Base-by-base conservation (phyloP, 2,329 filamentous ascomycete species). In the Stenocarpella maydis region DNA sequence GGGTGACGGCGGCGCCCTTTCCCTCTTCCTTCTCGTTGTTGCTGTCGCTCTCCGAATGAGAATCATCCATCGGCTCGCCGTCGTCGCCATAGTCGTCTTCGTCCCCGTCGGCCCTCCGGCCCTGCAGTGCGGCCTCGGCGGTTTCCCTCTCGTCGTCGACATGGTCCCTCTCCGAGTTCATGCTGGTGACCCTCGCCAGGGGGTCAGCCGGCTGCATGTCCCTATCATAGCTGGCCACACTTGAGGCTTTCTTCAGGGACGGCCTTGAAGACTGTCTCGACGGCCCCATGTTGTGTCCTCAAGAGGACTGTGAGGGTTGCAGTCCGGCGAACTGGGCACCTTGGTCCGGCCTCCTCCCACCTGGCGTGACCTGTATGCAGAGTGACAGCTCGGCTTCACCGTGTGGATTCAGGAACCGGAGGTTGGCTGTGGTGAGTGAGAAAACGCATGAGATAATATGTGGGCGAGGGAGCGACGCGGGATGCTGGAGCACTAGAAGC, bases 1-100 rank as follows among this genome's bases (percentile, higher is more conserved):
- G 76, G 68, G 74, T 74, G 31, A 72, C 75, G 14, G 70, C 75
- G 47, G 77, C 67, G 21, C 71, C 73, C 31, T 76, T 68, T 73
- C 37, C 63, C 50, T 31, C 67, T 31, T 67, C 69, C 28, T 71
- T 74, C 39, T 74, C 65, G 24, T 68, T 73, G 45, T 74, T 65
- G 47, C 55, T 69, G 28, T 65, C 68, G 7, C 61, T 65, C 15
- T 73, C 71, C 28, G 70, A 69, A 6, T 49, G 50, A 19, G 67
- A 61, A 52, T 69, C 69, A 31, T 54, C 64, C 21, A 67, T 58
- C 12, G 43, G 55, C 19, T 71, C 68, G 19, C 45, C 58, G 9
- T 43, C 73, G 31, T 71, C 66, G 17, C 52, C 66, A 26, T 52
- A 64, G 4, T 61, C 63, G 1, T 70, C 34, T 9, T 66, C 63